Percentiles rank a stretch among this genome's conserved stretches.
Conservation (phyloP, 1,139 yeast genomes). For the Scheffersomyces stambukii region DNA sequence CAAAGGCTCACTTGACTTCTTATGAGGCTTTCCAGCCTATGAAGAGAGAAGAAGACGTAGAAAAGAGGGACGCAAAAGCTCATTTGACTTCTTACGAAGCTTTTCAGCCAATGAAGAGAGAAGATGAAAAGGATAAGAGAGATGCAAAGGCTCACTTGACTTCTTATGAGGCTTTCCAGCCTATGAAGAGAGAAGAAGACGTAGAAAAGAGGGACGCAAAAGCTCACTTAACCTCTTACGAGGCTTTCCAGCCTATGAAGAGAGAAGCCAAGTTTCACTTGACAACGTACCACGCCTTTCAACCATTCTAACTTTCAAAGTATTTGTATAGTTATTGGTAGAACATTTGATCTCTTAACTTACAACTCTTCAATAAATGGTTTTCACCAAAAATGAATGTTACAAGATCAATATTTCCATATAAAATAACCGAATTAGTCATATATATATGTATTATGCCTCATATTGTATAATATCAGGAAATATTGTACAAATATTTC, state of each 20-base stretch:
- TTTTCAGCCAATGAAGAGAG: constrained; percentile 3
- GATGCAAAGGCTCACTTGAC: constrained; percentile 5
- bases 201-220: constrained; percentile 9
- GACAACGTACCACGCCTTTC: constrained; percentile 9
- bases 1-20: background rate
- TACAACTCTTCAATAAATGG: too few relatives aligned
- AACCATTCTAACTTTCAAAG: too few relatives aligned
- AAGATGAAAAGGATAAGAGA: background rate
- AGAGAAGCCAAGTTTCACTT: constrained; percentile 1
- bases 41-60: constrained; percentile 7
- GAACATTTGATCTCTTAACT: too few relatives aligned
- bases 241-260: constrained; percentile 4
- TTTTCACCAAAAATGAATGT: too few relatives aligned
- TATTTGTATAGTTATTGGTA: too few relatives aligned
- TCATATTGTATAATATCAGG: background rate
- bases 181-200: constrained; percentile 7
- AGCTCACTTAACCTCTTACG: constrained; percentile 5
- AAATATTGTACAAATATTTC: too few relatives aligned
- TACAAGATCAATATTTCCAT: too few relatives aligned
- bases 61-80: constrained; percentile 9
- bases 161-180: too few relatives aligned
- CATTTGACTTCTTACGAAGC: constrained; percentile 2
- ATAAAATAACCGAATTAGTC: too few relatives aligned
- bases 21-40: too few relatives aligned
- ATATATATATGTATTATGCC: background rate